Evolutionary conservation across 2,329 filamentous ascomycete species (phyloP), one percentile per base, ranked within the genome.

Genomic region (Trichoderma sp.): DNA sequence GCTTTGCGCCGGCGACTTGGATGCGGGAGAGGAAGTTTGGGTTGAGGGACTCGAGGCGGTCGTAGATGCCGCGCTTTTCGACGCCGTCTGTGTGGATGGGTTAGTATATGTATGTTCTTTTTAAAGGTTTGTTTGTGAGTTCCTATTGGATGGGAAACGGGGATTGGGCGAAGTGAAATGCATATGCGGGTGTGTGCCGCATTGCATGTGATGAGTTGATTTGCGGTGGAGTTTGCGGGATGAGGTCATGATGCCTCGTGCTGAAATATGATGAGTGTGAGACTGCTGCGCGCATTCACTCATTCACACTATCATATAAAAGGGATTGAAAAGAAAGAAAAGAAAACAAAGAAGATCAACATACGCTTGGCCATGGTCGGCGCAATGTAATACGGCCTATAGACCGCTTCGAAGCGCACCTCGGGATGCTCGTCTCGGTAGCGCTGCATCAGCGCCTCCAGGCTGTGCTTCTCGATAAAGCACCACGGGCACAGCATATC

Each of bases 401-500:
- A 87, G 1, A 76, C 75, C 14, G 86, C 75, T 53, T 84, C 80
- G 68, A 87, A 86, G 5, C 80, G 77, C 29, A 81, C 78, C 19
- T 81, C 79, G 0, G 83, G 83, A 70, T 85, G 78, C 16, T 72
- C 72, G 4, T 75, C 71, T 66, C 76, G 77, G 74, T 83, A 85
- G 6, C 74, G 72, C 27, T 77, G 74, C 71, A 86, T 84, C 67
- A 85, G 84, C 14, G 70, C 72, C 69, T 85, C 81, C 63, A 87
- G 79, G 66, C 80, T 82, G 68, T 78, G 81, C 71, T 84, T 81
- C 69, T 82, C 81, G 70, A 87, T 78, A 72, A 84, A 87, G 72
- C 83, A 86, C 79, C 83, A 86, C 4, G 85, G 83, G 69, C 85
- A 87, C 47, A 85, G 77, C 7, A 83, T 79, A 74, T 87, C 85